A percentile compares a stretch with the other conserved stretches of the same genome.
Conservation (phyloP, 2,329 filamentous ascomycete genomes). For the Xylariales sp. region DNA sequence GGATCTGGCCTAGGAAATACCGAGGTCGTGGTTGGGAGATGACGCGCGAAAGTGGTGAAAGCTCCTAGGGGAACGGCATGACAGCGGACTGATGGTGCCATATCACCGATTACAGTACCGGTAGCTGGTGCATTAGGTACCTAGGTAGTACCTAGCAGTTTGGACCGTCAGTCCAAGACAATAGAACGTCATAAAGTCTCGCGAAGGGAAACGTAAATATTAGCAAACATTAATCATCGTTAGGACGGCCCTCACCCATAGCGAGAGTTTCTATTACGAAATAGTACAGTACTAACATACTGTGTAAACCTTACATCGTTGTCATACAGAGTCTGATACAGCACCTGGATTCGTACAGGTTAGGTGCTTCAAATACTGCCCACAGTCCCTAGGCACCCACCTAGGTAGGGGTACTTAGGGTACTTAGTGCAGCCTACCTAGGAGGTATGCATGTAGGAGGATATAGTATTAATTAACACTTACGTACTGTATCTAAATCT, state of each 20-base stretch:
- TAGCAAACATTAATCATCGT: constrained; percentile 27
- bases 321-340: background rate
- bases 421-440: no score
- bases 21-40: constrained; percentile 53
- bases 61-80: constrained; percentile 50
- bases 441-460: no score
- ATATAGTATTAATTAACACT: background rate
- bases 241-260: constrained; percentile 12
- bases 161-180: no score
- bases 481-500: constrained; percentile 10
- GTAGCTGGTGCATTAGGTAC: background rate
- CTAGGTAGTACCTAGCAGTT: no score
- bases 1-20: constrained; percentile 51
- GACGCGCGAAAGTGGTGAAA: constrained; percentile 48
- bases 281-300: constrained; percentile 21
- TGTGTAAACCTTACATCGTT: background rate
- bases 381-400: no score
- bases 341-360: background rate
- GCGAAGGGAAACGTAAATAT: constrained; percentile 31
- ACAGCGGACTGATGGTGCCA: constrained; percentile 14
- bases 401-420: no score
- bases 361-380: no score
- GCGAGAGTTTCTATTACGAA: constrained; percentile 40
- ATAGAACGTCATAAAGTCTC: background rate
- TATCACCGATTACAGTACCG: no score